These are phyloP conservation scores for Penicillium malachiteum DNA, from an alignment of 495 filamentous ascomycete species.

Conservation along the genomic window DNA sequence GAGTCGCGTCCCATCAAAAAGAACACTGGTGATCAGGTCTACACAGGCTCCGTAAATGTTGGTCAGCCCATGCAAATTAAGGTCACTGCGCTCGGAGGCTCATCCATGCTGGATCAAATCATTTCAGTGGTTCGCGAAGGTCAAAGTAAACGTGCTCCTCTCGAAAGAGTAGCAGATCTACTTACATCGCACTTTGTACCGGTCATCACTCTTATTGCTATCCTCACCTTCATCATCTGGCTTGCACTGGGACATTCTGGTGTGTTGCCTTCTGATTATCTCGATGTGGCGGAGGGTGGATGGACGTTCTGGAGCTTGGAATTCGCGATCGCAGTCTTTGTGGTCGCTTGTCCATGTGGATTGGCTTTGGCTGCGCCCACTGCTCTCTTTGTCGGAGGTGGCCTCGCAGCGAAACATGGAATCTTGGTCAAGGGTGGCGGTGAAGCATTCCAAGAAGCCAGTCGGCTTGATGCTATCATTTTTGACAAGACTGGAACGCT, in stretches of 20 bases:
- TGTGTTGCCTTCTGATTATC: constrained; percentile 61
- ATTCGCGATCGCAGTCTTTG: constrained; percentile 93
- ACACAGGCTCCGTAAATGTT: constrained; percentile 83
- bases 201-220: constrained; percentile 74
- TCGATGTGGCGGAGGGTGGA: constrained; percentile 65
- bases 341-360: constrained; percentile 92
- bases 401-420: constrained; percentile 81
- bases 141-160: constrained; percentile 80
- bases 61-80: constrained; percentile 66
- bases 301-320: constrained; percentile 87
- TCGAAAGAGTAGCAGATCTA: constrained; percentile 80
- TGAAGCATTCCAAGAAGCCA: constrained; percentile 93
- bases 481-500: constrained; percentile 97
- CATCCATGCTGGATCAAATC: constrained; percentile 91
- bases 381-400: constrained; percentile 87
- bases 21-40: constrained; percentile 67
- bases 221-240: constrained; percentile 84
- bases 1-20: constrained; percentile 81
- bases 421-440: constrained; percentile 95
- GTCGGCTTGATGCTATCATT: constrained; percentile 78
- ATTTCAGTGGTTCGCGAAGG: constrained; percentile 88
- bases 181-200: constrained; percentile 91
- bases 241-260: constrained; percentile 71
- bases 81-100: constrained; percentile 68
- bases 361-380: constrained; percentile 91